A percentile compares a stretch with the other conserved stretches of the same genome.
These are phyloP conservation scores for Trametes maxima DNA, from an alignment of 768 basidiomycete species.

Conservation along the genomic window DNA sequence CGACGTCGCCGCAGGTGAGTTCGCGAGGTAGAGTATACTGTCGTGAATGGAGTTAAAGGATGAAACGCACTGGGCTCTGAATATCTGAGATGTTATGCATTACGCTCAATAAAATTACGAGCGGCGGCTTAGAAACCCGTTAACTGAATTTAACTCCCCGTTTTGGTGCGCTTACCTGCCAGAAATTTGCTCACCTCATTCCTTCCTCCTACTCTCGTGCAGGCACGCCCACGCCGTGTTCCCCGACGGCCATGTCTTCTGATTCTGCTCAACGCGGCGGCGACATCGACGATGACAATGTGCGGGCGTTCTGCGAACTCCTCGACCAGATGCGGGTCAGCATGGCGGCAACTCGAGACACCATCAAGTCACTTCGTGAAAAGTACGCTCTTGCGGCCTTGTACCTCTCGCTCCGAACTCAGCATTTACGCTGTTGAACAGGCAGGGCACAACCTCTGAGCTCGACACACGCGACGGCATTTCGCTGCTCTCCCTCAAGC, in stretches of 20 bases:
- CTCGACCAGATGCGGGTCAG: constrained; percentile 64
- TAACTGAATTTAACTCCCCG: constrained; percentile 42
- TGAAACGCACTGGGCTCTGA: constrained; percentile 73
- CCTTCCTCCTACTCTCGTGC: background rate
- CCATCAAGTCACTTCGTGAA: constrained; percentile 54
- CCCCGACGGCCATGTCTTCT: background rate
- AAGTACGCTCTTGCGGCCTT: constrained; percentile 43
- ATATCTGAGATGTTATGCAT: constrained; percentile 57
- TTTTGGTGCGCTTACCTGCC: background rate
- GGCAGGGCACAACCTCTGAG: constrained; percentile 38
- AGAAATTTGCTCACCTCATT: constrained; percentile 6
- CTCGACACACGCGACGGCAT: constrained; percentile 76
- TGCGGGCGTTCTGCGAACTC: constrained; percentile 23
- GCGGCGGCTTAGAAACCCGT: constrained; percentile 72
- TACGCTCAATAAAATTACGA: constrained; percentile 43
- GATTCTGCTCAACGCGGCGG: background rate
- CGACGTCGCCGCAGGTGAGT: background rate
- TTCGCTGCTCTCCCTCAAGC: constrained; percentile 87
- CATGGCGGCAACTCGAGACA: constrained; percentile 60
- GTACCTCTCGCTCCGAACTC: background rate
- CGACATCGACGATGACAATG: constrained; percentile 11
- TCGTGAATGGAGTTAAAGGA: constrained; percentile 31
- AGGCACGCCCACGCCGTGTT: background rate
- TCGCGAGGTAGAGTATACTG: background rate
- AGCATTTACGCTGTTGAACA: background rate